Conservation (phyloP, 2,329 filamentous ascomycete genomes). For the Fusarium pseudonygamai region DNA sequence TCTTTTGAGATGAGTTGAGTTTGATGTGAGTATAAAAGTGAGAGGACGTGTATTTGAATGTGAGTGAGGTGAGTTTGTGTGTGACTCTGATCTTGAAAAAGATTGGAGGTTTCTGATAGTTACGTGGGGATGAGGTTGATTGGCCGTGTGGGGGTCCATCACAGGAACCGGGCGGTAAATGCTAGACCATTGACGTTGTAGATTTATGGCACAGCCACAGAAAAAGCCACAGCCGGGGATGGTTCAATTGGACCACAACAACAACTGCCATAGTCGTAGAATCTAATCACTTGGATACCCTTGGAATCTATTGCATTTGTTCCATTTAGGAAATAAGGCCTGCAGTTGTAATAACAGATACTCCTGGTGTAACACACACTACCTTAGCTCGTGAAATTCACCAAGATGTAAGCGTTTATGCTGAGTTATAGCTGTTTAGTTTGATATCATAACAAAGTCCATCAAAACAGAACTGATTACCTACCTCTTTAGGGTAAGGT, state of each 20-base stretch:
- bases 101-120: conserved; percentile 24
- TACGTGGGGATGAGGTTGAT: conserved; percentile 32
- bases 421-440: not conserved
- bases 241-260: conserved; percentile 6
- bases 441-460: not conserved
- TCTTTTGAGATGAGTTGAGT: conserved; percentile 6
- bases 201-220: conserved; percentile 21
- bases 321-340: not conserved
- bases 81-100: conserved; percentile 13
- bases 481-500: not conserved
- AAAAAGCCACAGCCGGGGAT: conserved; percentile 31
- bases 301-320: not conserved
- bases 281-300: not conserved
- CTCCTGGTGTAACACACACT: not conserved
- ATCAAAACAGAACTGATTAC: not conserved
- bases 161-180: conserved; percentile 8
- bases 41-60: not conserved
- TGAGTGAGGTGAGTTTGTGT: not conserved
- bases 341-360: not conserved
- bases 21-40: not conserved
- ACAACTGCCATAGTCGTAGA: not conserved
- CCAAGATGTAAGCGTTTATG: not conserved
- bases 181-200: conserved; percentile 1
- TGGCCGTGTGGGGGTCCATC: conserved; percentile 20
- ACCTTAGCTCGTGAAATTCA: not conserved